Base-by-base conservation (phyloP, 495 filamentous ascomycete species). In the Penicillium lividum region DNA sequence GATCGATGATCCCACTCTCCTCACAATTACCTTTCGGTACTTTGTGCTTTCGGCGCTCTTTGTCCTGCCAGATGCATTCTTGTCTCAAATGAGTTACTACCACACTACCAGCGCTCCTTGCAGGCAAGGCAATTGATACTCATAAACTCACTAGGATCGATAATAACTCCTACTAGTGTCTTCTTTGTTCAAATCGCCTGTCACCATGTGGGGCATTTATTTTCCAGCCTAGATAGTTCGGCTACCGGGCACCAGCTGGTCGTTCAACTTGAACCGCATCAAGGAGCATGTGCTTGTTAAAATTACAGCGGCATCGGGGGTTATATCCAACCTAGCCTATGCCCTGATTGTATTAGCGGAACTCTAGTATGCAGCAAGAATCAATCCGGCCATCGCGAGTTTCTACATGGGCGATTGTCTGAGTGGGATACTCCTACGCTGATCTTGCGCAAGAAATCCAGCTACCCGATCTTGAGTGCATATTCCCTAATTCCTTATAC, bases 261-360 rank as follows among this genome's bases (percentile, higher is more conserved):
- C 69, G n/a, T 82, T 82, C 60, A 80, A 63, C 51, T 63, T 84
- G 13, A 84, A 84, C 54, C 82, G 77, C 48, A 70, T 78, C 55
- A 84, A 83, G 65, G 82, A 86, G 59, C 82, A 84, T 68, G 80
- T 84, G 7, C 64, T 86, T 18, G 75, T 84, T 3, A 82, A 79
- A 7, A 63, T 84, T 40, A 80, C 81, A 0, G 80, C 82, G 3
- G 78, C 79, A 6, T 82, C 81, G 7, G 82, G 81, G 7, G 82
- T 80, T 0, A 82, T 77, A 7, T 76, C 76, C 31, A 83, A 81
- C 58, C 62, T 80, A 42, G 80, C 74, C 4, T 79, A 74, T 59
- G 68, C 74, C 1, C 75, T 77, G 1, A 83, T 84, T 33, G 75
- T 79, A 9, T 67, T 84, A 15, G 74, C 77, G 11, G 79, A 84